Percentiles rank a stretch among this genome's conserved stretches.
phyloP scores from a whole-genome alignment of 2,329 filamentous ascomycete genomes.

The Scortechinia acanthostroma region DNA sequence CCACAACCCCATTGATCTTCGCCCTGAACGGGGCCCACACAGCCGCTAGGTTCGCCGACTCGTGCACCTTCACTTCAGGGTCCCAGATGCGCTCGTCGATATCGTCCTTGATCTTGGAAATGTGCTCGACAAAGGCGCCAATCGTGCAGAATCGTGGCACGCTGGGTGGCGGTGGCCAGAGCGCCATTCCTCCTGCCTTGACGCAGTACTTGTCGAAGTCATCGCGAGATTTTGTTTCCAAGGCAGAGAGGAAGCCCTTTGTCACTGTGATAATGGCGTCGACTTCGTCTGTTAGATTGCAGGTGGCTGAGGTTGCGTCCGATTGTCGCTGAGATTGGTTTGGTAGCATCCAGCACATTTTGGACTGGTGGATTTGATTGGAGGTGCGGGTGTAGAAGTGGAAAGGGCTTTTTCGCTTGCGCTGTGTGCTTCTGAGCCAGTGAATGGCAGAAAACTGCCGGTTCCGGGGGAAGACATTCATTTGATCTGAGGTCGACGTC shows the following conservation, averaged over 20 bases:
- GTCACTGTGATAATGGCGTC: conserved; percentile 14
- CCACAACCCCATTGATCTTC: conserved; percentile 20
- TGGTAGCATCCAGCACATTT: no score
- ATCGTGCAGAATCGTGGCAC: conserved; percentile 22
- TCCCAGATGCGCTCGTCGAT: conserved; percentile 22
- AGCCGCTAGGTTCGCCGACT: conserved; percentile 15
- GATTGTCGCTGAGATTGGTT: no score
- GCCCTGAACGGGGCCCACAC: conserved; percentile 23
- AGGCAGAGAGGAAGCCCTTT: conserved; percentile 17
- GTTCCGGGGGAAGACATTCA: no score
- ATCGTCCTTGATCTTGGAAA: conserved; percentile 15
- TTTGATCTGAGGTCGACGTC: no score
- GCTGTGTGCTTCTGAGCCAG: no score
- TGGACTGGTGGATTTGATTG: no score
- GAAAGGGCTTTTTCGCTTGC: no score
- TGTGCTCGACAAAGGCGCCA: conserved; percentile 20
- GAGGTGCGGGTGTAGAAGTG: no score
- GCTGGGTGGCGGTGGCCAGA: conserved; percentile 17
- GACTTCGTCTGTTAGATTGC: no score
- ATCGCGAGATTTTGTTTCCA: conserved; percentile 16
- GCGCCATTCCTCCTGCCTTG: conserved; percentile 19
- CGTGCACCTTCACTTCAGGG: conserved; percentile 19
- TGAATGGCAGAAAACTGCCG: no score
- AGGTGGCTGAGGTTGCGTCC: no score
- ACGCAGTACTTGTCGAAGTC: conserved; percentile 23